Percentiles rank a stretch among this genome's conserved stretches.
These are phyloP conservation scores for Periconia digitata DNA, from an alignment of 2,329 filamentous ascomycete species.

Conservation along the genomic window DNA sequence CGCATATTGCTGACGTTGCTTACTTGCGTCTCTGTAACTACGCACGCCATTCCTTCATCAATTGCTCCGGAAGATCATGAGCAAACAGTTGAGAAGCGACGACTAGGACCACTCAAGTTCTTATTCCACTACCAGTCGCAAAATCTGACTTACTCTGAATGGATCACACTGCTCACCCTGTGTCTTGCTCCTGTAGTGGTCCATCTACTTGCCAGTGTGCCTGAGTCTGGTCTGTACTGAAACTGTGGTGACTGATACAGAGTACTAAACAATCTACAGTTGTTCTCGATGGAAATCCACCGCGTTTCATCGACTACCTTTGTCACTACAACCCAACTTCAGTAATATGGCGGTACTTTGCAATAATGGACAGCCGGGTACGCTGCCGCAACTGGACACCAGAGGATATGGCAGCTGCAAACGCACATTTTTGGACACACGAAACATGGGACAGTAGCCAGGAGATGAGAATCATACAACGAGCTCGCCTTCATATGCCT, in stretches of 20 bases:
- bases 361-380: constrained; percentile 31
- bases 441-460: constrained; percentile 7
- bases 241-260: not conserved
- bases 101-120: not conserved
- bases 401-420: constrained; percentile 27
- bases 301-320: constrained; percentile 28
- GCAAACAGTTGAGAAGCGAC: not conserved
- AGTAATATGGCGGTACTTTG: constrained; percentile 39
- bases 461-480: constrained; percentile 1
- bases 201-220: constrained; percentile 26
- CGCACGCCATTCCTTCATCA: not conserved
- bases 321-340: constrained; percentile 37
- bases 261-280: not conserved
- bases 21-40: not conserved
- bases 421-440: constrained; percentile 35
- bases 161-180: constrained; percentile 26
- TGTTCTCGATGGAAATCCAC: constrained; percentile 5
- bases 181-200: constrained; percentile 30
- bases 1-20: not conserved
- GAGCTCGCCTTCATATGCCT: not conserved
- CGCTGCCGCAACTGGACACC: constrained; percentile 25
- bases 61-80: not conserved
- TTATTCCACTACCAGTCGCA: not conserved
- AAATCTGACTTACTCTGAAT: constrained; percentile 12
- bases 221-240: constrained; percentile 2